Evolutionary conservation across 345 rosid species (phyloP).

Genomic region (Lenwebbia sp.): DNA sequence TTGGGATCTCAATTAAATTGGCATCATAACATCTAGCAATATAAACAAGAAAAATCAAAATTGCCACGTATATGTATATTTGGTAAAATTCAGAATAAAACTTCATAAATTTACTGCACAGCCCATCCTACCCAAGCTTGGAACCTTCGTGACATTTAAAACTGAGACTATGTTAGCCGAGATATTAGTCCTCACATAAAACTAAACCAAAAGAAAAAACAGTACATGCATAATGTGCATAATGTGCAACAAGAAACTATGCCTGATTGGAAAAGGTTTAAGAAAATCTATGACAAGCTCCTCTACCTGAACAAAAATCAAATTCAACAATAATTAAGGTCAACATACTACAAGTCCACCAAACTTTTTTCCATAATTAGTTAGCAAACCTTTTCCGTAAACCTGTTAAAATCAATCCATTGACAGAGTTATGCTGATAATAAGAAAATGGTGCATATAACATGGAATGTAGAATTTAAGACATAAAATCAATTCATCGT

Average conservation of each 20-base stretch:
- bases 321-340: not conserved
- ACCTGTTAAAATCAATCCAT: not conserved
- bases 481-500: not conserved
- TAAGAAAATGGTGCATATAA: not conserved
- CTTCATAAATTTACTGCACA: not conserved
- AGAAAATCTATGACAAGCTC: not conserved
- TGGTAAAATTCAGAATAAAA: not conserved
- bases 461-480: not conserved
- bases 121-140: not conserved
- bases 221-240: not conserved
- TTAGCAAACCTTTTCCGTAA: not conserved
- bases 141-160: not conserved
- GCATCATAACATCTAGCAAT: slow-evolving; percentile 73
- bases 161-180: not conserved
- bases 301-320: not conserved
- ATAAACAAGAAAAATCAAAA: not conserved
- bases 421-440: not conserved
- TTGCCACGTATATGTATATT: not conserved
- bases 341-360: not conserved
- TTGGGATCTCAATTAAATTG: slow-evolving; percentile 83
- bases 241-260: not conserved
- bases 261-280: not conserved
- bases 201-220: not conserved
- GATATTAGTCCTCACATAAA: not conserved
- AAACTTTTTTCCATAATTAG: not conserved